Conservation (phyloP, 208 protist species). For the Polymyxa betae region DNA sequence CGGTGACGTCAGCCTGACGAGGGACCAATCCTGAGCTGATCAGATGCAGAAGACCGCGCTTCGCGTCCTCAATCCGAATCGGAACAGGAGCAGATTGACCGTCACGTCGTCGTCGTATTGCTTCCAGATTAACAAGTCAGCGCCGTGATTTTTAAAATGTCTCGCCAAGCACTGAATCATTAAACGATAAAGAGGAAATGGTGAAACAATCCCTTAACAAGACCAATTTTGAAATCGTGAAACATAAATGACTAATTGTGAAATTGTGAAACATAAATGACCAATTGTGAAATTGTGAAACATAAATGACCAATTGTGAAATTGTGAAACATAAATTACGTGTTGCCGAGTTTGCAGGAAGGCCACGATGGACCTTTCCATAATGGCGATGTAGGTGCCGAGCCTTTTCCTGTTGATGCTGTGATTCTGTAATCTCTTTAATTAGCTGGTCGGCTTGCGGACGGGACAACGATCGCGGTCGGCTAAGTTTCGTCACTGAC, state of each 20-base stretch:
- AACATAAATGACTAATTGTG: not conserved
- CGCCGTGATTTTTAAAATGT: not conserved
- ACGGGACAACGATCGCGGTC: too few species aligned
- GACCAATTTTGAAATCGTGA: not conserved
- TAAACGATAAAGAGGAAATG: not conserved
- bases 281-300: too few species aligned
- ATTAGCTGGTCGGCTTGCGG: conserved; percentile 4
- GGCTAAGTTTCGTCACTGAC: too few species aligned
- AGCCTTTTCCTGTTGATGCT: not conserved
- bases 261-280: too few species aligned
- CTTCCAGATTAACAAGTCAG: not conserved
- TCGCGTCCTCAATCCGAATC: conserved; percentile 53
- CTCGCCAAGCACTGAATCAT: not conserved
- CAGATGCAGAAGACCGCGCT: conserved; percentile 46
- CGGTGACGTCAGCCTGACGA: conserved; percentile 53
- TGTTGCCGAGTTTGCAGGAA: too few species aligned
- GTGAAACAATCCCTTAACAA: not conserved
- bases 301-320: too few species aligned
- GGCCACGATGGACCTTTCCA: too few species aligned
- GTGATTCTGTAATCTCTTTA: not conserved
- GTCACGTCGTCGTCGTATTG: not conserved
- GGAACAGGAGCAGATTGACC: not conserved
- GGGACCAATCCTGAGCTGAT: conserved; percentile 50
- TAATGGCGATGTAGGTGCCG: too few species aligned
- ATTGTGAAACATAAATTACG: too few species aligned